Evolutionary conservation across 2,329 filamentous ascomycete species (phyloP).

Genomic region (Colletotrichum simmondsii): DNA sequence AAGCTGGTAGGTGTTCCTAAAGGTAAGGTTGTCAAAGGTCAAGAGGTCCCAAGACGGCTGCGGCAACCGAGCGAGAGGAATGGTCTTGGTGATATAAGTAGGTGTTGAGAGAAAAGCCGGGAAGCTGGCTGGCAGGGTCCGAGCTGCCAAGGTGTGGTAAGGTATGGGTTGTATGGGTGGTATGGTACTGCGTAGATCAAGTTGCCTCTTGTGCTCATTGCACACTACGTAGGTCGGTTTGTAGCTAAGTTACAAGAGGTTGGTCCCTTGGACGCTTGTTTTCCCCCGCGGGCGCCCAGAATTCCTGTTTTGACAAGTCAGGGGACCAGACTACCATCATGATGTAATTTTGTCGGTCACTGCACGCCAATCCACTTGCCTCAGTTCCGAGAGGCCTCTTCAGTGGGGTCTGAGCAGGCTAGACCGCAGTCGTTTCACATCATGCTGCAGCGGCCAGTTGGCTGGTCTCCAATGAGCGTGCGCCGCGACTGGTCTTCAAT

Average conservation of each 20-base stretch:
- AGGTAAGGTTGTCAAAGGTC: background rate
- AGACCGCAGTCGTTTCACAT: slow-evolving; percentile 19
- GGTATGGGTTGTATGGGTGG: background rate
- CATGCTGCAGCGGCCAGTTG: slow-evolving; percentile 19
- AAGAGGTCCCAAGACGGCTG: background rate
- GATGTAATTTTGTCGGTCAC: slow-evolving; percentile 34
- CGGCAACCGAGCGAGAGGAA: background rate
- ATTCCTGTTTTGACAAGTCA: slow-evolving; percentile 35
- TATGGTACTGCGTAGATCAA: background rate
- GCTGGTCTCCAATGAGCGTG: slow-evolving; percentile 7
- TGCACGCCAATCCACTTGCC: slow-evolving; percentile 27
- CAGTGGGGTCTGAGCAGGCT: slow-evolving; percentile 23
- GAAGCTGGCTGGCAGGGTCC: slow-evolving; percentile 14
- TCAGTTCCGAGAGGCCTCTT: slow-evolving; percentile 27
- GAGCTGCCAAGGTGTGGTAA: background rate
- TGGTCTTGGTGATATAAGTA: slow-evolving; percentile 11
- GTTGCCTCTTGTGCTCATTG: background rate
- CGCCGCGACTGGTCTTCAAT: slow-evolving; percentile 11
- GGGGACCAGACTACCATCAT: slow-evolving; percentile 27
- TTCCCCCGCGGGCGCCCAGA: slow-evolving; percentile 4
- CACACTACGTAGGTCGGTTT: background rate
- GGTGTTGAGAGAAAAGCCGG: background rate
- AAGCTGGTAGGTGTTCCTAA: background rate
- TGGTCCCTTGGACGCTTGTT: too few relatives aligned
- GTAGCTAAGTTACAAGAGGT: slow-evolving; percentile 1